Conservation (phyloP, 257 asterid species). For the Nicotiana noctiflora region DNA sequence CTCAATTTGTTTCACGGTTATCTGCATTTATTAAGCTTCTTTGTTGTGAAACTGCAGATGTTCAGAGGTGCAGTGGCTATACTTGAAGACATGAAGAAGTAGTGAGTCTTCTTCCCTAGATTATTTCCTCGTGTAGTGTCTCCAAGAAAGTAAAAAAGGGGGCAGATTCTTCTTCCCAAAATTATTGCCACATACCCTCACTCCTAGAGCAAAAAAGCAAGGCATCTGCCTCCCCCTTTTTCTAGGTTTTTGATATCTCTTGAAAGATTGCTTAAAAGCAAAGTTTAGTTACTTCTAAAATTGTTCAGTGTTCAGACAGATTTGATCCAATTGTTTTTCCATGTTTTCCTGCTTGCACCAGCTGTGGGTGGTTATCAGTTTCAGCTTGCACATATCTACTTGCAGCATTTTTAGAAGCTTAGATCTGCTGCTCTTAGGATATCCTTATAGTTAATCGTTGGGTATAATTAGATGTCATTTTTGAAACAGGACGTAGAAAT, state of each 20-base stretch:
- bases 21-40: neutral
- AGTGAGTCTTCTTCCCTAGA: constrained; percentile 34
- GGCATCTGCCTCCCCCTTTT: neutral
- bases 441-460: neutral
- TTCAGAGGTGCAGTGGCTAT: constrained; percentile 80
- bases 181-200: neutral
- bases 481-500: neutral
- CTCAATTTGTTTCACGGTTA: constrained; percentile 5
- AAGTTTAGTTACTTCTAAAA: neutral
- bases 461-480: neutral
- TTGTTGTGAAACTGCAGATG: constrained; percentile 50
- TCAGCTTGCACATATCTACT: neutral
- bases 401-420: neutral
- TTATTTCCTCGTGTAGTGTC: constrained; percentile 2
- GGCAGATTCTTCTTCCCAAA: constrained; percentile 1
- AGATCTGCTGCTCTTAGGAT: neutral
- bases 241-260: neutral
- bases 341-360: neutral
- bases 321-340: neutral
- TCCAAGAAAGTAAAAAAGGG: neutral
- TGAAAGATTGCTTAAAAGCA: neutral
- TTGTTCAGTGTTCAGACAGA: neutral
- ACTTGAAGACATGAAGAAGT: constrained; percentile 81
- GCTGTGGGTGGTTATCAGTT: neutral
- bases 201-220: neutral